Evolutionary conservation across 495 filamentous ascomycete species (phyloP).

Genomic region (Daldinia childiae): DNA sequence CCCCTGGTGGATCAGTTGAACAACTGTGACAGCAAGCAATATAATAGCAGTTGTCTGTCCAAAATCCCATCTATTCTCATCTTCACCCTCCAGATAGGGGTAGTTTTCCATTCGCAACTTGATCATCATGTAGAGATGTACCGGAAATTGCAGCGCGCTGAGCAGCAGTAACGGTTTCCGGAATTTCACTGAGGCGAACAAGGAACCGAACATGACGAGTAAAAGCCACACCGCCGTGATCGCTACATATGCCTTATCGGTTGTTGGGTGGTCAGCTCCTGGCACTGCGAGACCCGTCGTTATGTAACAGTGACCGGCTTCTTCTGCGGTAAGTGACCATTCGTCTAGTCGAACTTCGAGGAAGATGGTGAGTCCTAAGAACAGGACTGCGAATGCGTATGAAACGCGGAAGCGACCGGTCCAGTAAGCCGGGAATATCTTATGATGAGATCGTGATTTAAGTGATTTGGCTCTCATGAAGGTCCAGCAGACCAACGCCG

Average conservation of each 20-base stretch:
- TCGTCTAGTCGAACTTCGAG: conserved; percentile 45
- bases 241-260: conserved; percentile 48
- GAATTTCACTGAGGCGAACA: conserved; percentile 41
- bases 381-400: conserved; percentile 45
- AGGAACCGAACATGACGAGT: conserved; percentile 41
- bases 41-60: conserved; percentile 52
- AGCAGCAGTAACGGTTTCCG: conserved; percentile 44
- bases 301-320: conserved; percentile 46
- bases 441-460: conserved; percentile 18
- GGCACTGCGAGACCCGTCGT: conserved; percentile 37
- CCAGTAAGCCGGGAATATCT: conserved; percentile 23
- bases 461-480: conserved; percentile 36
- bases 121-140: conserved; percentile 54
- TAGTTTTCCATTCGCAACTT: conserved; percentile 48
- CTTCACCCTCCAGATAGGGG: conserved; percentile 44
- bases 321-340: conserved; percentile 41
- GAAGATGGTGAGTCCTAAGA: conserved; percentile 47
- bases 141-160: conserved; percentile 46
- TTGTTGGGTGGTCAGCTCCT: conserved; percentile 37
- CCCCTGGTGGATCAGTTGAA: conserved; percentile 41
- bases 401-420: conserved; percentile 45
- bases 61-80: conserved; percentile 53
- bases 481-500: conserved; percentile 51
- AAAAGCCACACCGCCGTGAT: conserved; percentile 48
- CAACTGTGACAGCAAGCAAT: conserved; percentile 44